These are phyloP conservation scores for Spergularia marina DNA, from an alignment of 148 eudicot genomes.

Conservation along the genomic window DNA sequence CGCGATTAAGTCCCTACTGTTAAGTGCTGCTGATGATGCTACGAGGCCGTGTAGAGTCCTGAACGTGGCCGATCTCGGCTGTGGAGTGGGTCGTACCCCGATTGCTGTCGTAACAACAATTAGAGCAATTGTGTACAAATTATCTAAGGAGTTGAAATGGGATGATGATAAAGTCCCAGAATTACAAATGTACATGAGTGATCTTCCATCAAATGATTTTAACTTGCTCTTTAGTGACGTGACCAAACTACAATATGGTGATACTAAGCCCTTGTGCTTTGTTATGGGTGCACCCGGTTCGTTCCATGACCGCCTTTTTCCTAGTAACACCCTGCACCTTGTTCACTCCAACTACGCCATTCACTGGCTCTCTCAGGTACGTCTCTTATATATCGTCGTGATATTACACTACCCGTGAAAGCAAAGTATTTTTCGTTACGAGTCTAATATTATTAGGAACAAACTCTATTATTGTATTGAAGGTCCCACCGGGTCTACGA, in stretches of 20 bases:
- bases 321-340: slow-evolving; percentile 17
- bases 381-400: no score
- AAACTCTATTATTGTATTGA: neutral
- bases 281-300: slow-evolving; percentile 25
- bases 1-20: neutral
- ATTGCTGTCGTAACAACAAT: slow-evolving; percentile 4
- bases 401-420: no score
- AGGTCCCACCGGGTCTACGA: slow-evolving; percentile 33
- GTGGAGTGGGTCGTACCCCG: slow-evolving; percentile 22
- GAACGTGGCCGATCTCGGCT: slow-evolving; percentile 23
- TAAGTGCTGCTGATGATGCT: neutral
- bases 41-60: neutral
- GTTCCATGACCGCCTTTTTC: slow-evolving; percentile 21
- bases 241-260: neutral
- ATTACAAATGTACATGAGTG: slow-evolving; percentile 19
- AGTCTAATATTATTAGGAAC: no score
- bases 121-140: slow-evolving; percentile 1
- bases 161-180: slow-evolving; percentile 6
- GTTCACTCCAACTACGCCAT: slow-evolving; percentile 19
- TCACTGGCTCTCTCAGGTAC: slow-evolving; percentile 31
- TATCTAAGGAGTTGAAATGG: neutral
- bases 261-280: neutral
- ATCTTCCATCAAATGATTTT: slow-evolving; percentile 31
- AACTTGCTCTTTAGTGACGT: slow-evolving; percentile 14
- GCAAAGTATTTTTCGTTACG: no score